phyloP scores from a whole-genome alignment of 306 rosid species.

The Begonia fuchsioides region DNA sequence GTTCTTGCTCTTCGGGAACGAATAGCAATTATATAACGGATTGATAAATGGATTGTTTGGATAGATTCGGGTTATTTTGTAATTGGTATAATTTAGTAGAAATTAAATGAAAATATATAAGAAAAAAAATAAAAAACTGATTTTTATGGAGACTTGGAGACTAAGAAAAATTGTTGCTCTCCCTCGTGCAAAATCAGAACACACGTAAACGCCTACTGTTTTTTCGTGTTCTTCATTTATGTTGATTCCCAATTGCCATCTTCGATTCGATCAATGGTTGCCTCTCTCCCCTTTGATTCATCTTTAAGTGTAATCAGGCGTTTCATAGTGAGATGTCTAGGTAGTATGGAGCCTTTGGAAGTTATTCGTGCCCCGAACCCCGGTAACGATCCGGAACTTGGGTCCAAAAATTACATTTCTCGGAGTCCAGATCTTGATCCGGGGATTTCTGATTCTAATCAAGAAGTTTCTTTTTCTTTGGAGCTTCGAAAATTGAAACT shows the following conservation, averaged over 20 bases:
- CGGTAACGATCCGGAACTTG: slow-evolving; percentile 9
- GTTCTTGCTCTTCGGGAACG: too few species aligned
- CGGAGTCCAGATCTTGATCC: slow-evolving; percentile 24
- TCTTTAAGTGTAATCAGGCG: too few species aligned
- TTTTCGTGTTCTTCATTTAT: not conserved
- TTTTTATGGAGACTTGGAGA: too few species aligned
- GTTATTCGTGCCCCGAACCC: slow-evolving; percentile 16
- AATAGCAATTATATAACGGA: too few species aligned
- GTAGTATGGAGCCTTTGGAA: slow-evolving; percentile 69
- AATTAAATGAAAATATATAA: too few species aligned
- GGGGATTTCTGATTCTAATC: slow-evolving; percentile 24
- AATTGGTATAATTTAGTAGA: too few species aligned
- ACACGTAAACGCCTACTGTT: not conserved
- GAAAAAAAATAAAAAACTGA: too few species aligned
- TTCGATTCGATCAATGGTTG: not conserved
- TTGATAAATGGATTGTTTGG: too few species aligned
- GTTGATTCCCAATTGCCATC: not conserved
- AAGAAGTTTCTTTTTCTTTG: slow-evolving; percentile 3
- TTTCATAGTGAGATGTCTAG: slow-evolving; percentile 68
- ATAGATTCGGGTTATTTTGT: too few species aligned
- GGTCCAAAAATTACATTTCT: slow-evolving; percentile 9
- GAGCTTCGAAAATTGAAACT: slow-evolving; percentile 7
- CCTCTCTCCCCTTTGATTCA: too few species aligned
- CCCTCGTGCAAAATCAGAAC: not conserved
- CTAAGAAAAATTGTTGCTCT: not conserved